These are phyloP conservation scores for Hygrocybe punicea DNA, from an alignment of 768 basidiomycete genomes.

Conservation along the genomic window DNA sequence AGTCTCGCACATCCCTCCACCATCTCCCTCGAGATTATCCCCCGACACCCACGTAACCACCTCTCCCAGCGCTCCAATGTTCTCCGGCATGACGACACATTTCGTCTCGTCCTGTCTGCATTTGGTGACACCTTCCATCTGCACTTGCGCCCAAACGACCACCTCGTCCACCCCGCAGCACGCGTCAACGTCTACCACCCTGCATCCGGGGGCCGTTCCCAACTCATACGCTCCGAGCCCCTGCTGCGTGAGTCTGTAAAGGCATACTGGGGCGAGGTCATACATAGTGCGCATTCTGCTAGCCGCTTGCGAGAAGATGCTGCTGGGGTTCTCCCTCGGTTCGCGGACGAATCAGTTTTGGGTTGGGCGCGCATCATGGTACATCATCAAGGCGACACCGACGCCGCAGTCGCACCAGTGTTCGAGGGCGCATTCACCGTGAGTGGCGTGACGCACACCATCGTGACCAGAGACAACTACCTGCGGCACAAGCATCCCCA, in stretches of 20 bases:
- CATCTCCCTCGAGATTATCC: slow-evolving; percentile 54
- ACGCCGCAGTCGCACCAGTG: slow-evolving; percentile 46
- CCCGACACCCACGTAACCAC: slow-evolving; percentile 43
- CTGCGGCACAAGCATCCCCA: slow-evolving; percentile 54
- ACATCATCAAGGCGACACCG: slow-evolving; percentile 56
- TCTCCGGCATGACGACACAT: slow-evolving; percentile 65
- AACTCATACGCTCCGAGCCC: slow-evolving; percentile 53
- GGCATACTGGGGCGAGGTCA: slow-evolving; percentile 74
- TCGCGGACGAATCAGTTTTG: slow-evolving; percentile 44
- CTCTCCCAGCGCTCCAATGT: slow-evolving; percentile 39
- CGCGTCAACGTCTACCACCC: slow-evolving; percentile 59
- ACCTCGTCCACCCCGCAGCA: slow-evolving; percentile 76
- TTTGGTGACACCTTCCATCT: slow-evolving; percentile 66
- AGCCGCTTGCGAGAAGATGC: slow-evolving; percentile 61
- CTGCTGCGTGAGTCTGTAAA: slow-evolving; percentile 61
- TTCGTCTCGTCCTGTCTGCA: slow-evolving; percentile 65
- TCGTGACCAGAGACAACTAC: slow-evolving; percentile 70
- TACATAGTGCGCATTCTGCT: slow-evolving; percentile 51
- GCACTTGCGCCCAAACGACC: slow-evolving; percentile 72
- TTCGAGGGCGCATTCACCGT: slow-evolving; percentile 78
- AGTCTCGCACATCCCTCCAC: slow-evolving; percentile 49
- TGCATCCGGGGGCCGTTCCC: slow-evolving; percentile 46
- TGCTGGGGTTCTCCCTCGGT: slow-evolving; percentile 47
- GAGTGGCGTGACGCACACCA: slow-evolving; percentile 63
- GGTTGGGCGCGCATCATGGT: slow-evolving; percentile 82